Evolutionary conservation across 371 early-diverging fungal genomes (phyloP).

Genomic region (Gilbertella persicaria): DNA sequence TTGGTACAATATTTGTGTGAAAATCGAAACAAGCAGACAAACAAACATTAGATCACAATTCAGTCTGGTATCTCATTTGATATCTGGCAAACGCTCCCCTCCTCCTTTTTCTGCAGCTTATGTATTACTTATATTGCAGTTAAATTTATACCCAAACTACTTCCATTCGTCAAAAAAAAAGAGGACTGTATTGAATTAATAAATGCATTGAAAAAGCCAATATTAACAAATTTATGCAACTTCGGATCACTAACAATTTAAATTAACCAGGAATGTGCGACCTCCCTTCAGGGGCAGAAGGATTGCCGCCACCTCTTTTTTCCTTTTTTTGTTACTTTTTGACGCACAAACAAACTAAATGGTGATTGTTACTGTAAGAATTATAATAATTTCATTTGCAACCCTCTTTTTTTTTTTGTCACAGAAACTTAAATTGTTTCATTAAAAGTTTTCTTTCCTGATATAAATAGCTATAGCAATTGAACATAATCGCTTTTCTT

Average conservation of each 20-base stretch:
- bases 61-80: too few species aligned
- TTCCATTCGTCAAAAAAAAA: too few species aligned
- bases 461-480: neutral
- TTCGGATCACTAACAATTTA: neutral
- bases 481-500: neutral
- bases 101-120: too few species aligned
- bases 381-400: constrained; percentile 7
- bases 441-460: constrained; percentile 1
- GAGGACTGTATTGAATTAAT: too few species aligned
- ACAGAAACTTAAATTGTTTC: too few species aligned
- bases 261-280: neutral
- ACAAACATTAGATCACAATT: too few species aligned
- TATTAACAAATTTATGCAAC: neutral
- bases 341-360: too few species aligned
- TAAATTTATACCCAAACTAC: too few species aligned
- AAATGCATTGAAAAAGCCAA: neutral
- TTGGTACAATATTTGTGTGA: too few species aligned
- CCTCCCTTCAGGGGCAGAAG: neutral
- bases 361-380: neutral
- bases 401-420: constrained; percentile 2
- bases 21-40: too few species aligned
- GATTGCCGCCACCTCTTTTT: neutral
- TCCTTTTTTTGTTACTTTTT: neutral
- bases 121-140: too few species aligned
- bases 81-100: too few species aligned